phyloP scores from a whole-genome alignment of 1,139 yeast species.

The Cylindricascospora bacillispora region DNA sequence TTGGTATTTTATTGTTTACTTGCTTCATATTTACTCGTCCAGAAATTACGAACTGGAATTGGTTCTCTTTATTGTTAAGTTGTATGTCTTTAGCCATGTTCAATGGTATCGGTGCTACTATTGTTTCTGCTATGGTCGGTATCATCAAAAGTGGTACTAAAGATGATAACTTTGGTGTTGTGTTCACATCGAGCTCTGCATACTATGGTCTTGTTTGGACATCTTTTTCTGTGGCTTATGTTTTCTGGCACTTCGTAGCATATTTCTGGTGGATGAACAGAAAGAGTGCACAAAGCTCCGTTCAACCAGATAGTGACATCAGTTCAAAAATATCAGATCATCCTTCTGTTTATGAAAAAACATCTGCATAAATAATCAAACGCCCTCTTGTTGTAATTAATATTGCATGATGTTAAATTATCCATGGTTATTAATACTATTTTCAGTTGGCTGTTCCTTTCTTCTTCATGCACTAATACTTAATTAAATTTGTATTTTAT shows the following conservation, averaged over 20 bases:
- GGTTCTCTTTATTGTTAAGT: conserved; percentile 7
- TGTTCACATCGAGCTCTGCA: conserved; percentile 15
- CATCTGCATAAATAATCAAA: no score
- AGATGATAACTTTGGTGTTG: conserved; percentile 21
- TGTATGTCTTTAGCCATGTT: conserved; percentile 12
- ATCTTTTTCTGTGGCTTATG: conserved; percentile 15
- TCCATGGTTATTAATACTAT: no score
- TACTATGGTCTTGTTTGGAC: conserved; percentile 22
- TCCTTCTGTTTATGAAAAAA: no score
- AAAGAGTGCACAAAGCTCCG: no score
- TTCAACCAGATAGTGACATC: no score
- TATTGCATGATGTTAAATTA: no score
- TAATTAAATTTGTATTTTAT: no score
- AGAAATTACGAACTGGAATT: conserved; percentile 4
- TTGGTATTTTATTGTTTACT: conserved; percentile 9
- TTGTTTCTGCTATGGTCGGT: conserved; percentile 18
- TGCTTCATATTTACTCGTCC: conserved; percentile 3
- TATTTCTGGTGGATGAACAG: no score
- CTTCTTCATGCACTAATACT: no score
- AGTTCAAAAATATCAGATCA: no score
- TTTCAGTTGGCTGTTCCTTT: no score
- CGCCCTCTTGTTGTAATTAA: no score
- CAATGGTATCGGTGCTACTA: conserved; percentile 19
- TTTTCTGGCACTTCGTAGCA: background rate
- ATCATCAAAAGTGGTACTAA: conserved; percentile 24